Conservation (phyloP, 805 yeast species). For the Candida nitratophila region DNA sequence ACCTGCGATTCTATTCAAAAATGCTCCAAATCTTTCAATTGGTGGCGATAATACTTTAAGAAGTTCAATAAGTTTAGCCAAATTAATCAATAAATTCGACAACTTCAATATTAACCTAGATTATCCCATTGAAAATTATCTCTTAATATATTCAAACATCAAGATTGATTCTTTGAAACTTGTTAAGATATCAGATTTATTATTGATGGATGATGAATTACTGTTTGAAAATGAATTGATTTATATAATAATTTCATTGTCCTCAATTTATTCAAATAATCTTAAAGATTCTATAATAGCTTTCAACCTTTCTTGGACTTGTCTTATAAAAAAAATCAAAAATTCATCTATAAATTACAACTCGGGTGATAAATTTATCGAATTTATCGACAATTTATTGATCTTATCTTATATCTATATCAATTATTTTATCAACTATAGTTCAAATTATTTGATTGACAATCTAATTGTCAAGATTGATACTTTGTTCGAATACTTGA, state of each 20-base stretch:
- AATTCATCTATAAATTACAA: constrained; percentile 23
- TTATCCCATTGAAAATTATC: constrained; percentile 19
- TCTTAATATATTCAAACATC: constrained; percentile 15
- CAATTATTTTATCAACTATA: constrained; percentile 28
- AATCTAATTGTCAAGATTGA: constrained; percentile 31
- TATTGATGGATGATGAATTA: constrained; percentile 7
- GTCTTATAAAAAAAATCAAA: constrained; percentile 22
- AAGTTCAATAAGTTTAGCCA: neutral
- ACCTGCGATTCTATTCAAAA: too few relatives aligned
- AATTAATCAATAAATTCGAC: neutral
- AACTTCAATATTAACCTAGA: constrained; percentile 5
- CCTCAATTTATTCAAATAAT: constrained; percentile 31
- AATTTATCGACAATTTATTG: constrained; percentile 39
- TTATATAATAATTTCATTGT: constrained; percentile 39
- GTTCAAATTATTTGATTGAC: constrained; percentile 7
- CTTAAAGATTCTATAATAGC: constrained; percentile 27
- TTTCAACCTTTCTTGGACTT: constrained; percentile 39
- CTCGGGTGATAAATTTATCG: constrained; percentile 21
- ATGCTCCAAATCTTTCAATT: neutral
- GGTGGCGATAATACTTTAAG: too few relatives aligned
- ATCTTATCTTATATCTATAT: constrained; percentile 36
- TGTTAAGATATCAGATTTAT: constrained; percentile 12
- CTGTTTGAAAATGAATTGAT: constrained; percentile 32
- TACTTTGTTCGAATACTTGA: constrained; percentile 41
- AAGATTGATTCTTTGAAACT: constrained; percentile 11